Conservation (phyloP, 176 grass and related monocot species). For the Juncus inflexus region DNA sequence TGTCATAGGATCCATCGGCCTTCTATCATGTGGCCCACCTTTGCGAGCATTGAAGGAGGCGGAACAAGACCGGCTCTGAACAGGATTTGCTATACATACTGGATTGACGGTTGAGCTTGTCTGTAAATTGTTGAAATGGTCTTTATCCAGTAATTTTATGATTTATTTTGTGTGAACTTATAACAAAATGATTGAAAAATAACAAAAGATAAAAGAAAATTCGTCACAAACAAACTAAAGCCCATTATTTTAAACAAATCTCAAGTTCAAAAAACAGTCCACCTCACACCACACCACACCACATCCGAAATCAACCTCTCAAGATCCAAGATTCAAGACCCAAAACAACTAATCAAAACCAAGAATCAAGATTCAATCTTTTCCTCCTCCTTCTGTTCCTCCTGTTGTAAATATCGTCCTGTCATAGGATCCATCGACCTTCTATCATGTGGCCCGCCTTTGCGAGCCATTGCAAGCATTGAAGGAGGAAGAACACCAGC, state of each 20-base stretch:
- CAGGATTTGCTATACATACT: too few species aligned
- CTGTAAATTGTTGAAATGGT: too few species aligned
- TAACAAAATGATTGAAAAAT: too few species aligned
- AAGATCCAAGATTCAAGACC: not conserved
- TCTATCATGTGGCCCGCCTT: conserved; percentile 68
- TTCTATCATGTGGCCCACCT: conserved; percentile 63
- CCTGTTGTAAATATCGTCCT: conserved; percentile 41
- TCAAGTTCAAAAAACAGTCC: conserved; percentile 5
- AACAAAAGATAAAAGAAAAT: conserved; percentile 4
- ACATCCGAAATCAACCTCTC: not conserved
- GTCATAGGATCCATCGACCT: conserved; percentile 73
- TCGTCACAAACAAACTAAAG: not conserved
- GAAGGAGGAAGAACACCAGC: conserved; percentile 78
- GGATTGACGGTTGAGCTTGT: too few species aligned
- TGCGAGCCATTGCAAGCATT: conserved; percentile 64
- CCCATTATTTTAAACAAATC: conserved; percentile 15
- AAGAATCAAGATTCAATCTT: conserved; percentile 9
- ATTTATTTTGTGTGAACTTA: too few species aligned
- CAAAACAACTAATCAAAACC: too few species aligned
- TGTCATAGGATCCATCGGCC: conserved; percentile 72
- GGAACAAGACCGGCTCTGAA: conserved; percentile 69
- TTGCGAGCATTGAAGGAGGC: conserved; percentile 86
- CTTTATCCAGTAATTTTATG: too few species aligned
- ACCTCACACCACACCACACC: too few species aligned
- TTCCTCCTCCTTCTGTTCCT: conserved; percentile 28